Evolutionary conservation across 139 green algal species (phyloP), one percentile per base, ranked within the genome.

Genomic region (Chlorella ohadii): DNA sequence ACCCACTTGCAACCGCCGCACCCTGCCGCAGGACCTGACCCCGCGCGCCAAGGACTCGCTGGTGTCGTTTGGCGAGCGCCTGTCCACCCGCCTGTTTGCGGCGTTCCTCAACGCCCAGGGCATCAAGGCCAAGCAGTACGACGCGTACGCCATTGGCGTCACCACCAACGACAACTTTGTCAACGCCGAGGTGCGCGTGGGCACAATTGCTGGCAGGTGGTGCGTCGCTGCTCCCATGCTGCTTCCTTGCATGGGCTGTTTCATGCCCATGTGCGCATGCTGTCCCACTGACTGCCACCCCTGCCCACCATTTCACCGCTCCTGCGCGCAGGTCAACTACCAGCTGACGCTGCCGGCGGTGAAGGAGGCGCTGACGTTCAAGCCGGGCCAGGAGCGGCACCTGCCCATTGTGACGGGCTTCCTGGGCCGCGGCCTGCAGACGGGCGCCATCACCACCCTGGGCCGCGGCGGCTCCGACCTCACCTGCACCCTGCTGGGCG

Each of bases 1-100:
- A 4, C 73, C 47, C 19, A 5, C 44, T 3, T 7, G 13, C 47
- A 11, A 9, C 17, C 22, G 44, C 56, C 13, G 23, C 75, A 1
- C 34, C n/a, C 4, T 17, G 41, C 36, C 38, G 41, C 89, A 98
- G 90, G 96, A 99, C 79, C 87, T 98, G 28, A 99, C 96, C 1
- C 84, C 87, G 1, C 91, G 97, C 44, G 96, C 97, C 28, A 91
- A 92, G 70, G 97, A 99, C 91, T 94, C 88, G 76, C 85, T 99
- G 31, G 97, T 99, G 39, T 98, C 95, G 4, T 99, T 99, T 85
- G 97, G 97, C 36, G 97, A 99, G 93, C 94, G 97, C 65, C 91
- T 99, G 79, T 96, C 93, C 39, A 99, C 96, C 0, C 92, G 97
- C 82, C 92, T 99, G 66, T 99, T 99, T 91, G 94, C 97, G 27